Percentiles rank a stretch among this genome's conserved stretches.
These are phyloP conservation scores for Cucurbita pepo DNA, from an alignment of 306 rosid genomes.

Conservation along the genomic window DNA sequence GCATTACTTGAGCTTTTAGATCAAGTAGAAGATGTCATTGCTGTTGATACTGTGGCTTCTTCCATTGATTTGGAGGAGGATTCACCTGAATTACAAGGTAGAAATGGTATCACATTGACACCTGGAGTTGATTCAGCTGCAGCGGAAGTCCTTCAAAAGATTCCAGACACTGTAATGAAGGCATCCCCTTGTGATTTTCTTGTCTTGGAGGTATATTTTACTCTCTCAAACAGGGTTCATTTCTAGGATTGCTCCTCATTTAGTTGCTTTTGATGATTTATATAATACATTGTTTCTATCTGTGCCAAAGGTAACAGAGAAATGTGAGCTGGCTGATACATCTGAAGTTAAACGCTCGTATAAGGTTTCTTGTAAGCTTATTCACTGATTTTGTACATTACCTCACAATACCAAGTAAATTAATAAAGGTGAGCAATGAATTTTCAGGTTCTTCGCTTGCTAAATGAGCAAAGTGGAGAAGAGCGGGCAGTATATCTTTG, in stretches of 20 bases:
- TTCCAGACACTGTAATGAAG: constrained; percentile 4
- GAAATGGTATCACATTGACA: constrained; percentile 11
- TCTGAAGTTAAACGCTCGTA: constrained; percentile 27
- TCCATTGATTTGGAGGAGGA: constrained; percentile 16
- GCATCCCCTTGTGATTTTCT: constrained; percentile 31
- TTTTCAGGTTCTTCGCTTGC: constrained; percentile 74
- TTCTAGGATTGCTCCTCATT: background rate
- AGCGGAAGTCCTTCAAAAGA: constrained; percentile 10
- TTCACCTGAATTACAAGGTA: constrained; percentile 27
- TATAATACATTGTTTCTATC: constrained; percentile 5
- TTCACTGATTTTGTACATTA: constrained; percentile 1
- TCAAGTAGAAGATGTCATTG: constrained; percentile 84
- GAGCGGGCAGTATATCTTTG: constrained; percentile 46
- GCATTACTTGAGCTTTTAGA: constrained; percentile 91
- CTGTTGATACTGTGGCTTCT: constrained; percentile 32
- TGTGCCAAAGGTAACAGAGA: constrained; percentile 54
- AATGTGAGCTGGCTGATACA: constrained; percentile 25
- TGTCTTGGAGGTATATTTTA: constrained; percentile 70
- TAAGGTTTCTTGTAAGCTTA: constrained; percentile 49
- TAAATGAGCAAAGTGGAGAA: constrained; percentile 65
- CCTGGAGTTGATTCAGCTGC: constrained; percentile 16
- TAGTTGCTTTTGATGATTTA: constrained; percentile 1
- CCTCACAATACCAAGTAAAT: constrained; percentile 4
- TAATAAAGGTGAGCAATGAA: constrained; percentile 13
- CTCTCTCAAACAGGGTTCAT: background rate